Base-by-base conservation (phyloP, 257 asterid genomes). In the Asclepias syriaca region DNA sequence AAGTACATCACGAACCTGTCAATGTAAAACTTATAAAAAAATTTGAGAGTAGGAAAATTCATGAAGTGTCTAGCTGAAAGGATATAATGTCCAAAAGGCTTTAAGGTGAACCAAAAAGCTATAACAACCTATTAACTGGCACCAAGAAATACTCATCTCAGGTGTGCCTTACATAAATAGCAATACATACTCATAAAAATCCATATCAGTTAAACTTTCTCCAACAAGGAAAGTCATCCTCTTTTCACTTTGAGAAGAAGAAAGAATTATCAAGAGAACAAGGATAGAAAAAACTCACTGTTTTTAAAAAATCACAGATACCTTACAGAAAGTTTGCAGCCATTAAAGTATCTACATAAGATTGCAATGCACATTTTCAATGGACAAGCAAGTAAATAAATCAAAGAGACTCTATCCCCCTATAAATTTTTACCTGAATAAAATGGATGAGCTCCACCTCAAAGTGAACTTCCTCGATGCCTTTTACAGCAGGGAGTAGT, bases 1-100 rank as follows among this genome's bases (percentile, higher is more conserved):
- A 74, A 94, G 98, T 82, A 94, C 96, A 81, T 91, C 98, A 0
- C 98, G 95, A 66, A 94, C 99, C 98, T 94, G 87, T 40, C 66
- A 71, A 70, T 78, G 68, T 58, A 50, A 34, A 53, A 69, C 48
- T 32, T 68, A 48, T 18, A 29, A 24, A 21, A 15, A 29, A 51
- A 64, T 64, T 64, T 13, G 39, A 34, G 50, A 64, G 27, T 15
- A 29, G 46, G 66, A 32, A 43, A 60, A 60, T 13, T 61, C 21
- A 32, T 32, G 8, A 61, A 61, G 66, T 14, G 8, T 12, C 65
- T 64, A 64, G 68, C 5, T 60, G 43, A 32, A 61, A 34, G 39
- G 32, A 11, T 64, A 64, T 37, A 18, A 3, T 64, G 68, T 24
- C 27, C 67, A 18, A 6, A 34, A 34, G 13, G 67, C 24, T 29